These are phyloP conservation scores for Solanum chiquidenum DNA, from an alignment of 257 asterid species.

Conservation along the genomic window DNA sequence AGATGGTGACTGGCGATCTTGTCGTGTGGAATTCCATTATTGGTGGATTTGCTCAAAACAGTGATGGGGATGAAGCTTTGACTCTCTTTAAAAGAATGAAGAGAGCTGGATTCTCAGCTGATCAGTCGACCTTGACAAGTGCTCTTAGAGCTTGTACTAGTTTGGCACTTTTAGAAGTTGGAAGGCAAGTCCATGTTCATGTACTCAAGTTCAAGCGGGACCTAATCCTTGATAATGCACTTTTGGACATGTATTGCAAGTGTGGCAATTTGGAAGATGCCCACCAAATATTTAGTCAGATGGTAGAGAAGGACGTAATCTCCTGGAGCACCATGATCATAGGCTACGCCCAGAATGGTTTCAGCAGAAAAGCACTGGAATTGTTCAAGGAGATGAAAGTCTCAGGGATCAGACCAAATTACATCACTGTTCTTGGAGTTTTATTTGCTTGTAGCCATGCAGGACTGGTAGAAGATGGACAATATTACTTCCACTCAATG, in stretches of 20 bases:
- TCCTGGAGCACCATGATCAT: conserved; percentile 97
- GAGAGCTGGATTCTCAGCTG: conserved; percentile 46
- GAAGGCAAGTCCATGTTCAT: conserved; percentile 80
- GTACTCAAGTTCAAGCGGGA: conserved; percentile 63
- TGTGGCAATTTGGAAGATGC: conserved; percentile 77
- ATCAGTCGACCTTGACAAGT: conserved; percentile 68
- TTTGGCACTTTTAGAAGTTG: conserved; percentile 72
- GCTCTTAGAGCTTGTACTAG: conserved; percentile 79
- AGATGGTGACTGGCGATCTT: conserved; percentile 60
- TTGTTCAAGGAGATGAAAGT: conserved; percentile 56
- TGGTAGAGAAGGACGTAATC: conserved; percentile 67
- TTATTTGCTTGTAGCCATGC: conserved; percentile 93
- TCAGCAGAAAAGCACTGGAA: conserved; percentile 58
- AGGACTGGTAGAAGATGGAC: conserved; percentile 65
- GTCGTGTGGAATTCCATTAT: conserved; percentile 86
- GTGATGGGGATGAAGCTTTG: conserved; percentile 63
- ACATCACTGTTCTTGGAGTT: conserved; percentile 69
- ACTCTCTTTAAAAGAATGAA: conserved; percentile 68
- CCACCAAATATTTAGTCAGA: conserved; percentile 35
- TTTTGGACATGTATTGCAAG: conserved; percentile 86
- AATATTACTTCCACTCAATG: conserved; percentile 53
- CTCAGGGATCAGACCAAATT: conserved; percentile 49
- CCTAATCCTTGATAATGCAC: conserved; percentile 75
- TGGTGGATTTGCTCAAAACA: conserved; percentile 89
- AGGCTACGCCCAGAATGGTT: conserved; percentile 91